Percentiles rank a stretch among this genome's conserved stretches.
Conservation (phyloP, 2,329 filamentous ascomycete species). For the Bipolaris victoriae region DNA sequence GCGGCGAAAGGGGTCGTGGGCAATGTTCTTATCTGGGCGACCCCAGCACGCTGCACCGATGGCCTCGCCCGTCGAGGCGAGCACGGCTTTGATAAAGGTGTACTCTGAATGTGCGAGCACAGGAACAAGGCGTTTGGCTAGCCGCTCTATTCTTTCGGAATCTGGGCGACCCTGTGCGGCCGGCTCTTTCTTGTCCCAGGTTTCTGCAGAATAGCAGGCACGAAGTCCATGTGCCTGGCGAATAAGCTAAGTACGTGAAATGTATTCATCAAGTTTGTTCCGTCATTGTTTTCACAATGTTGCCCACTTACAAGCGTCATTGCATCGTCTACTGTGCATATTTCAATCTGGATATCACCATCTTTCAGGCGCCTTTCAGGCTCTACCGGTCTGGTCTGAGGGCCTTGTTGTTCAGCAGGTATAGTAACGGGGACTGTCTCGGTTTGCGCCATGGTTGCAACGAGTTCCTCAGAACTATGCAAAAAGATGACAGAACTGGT, state of each 20-base stretch:
- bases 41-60: conserved; percentile 41
- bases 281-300: background rate
- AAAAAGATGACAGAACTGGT: background rate
- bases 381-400: conserved; percentile 31
- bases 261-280: too few relatives aligned
- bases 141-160: conserved; percentile 19
- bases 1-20: conserved; percentile 31
- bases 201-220: conserved; percentile 26
- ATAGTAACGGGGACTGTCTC: conserved; percentile 29
- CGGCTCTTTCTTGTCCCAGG: conserved; percentile 35
- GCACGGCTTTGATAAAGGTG: conserved; percentile 38
- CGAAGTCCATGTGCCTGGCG: conserved; percentile 41
- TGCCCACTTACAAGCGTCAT: conserved; percentile 27
- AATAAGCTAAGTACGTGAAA: background rate
- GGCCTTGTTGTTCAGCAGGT: background rate
- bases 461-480: background rate
- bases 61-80: conserved; percentile 23
- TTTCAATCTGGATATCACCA: conserved; percentile 25
- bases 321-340: conserved; percentile 27
- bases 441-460: conserved; percentile 17
- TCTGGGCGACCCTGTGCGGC: conserved; percentile 18
- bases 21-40: conserved; percentile 18
- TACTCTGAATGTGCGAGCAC: conserved; percentile 23
- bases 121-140: conserved; percentile 31
- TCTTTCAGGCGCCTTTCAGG: conserved; percentile 25